Base-by-base conservation (phyloP, 2,329 filamentous ascomycete genomes). In the Dryadomyces quercivorus region DNA sequence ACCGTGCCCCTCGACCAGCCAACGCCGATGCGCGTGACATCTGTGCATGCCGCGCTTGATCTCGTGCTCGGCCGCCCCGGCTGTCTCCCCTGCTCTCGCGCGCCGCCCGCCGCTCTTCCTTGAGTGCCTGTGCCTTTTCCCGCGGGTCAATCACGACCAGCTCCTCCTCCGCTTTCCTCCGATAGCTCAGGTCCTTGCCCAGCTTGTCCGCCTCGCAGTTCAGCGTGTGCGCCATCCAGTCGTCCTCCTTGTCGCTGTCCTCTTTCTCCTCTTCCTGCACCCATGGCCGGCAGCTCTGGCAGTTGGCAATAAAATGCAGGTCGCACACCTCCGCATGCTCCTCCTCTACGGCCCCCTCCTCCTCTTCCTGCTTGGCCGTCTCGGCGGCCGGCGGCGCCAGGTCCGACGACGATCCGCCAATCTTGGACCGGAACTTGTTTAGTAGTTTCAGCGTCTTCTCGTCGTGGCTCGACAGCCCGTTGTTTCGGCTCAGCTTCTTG, bases 251-350 rank as follows among this genome's bases (percentile, higher is more conserved):
- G 36, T 50, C 43, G 34, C 51, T 50, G 34, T 53, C 56, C 6
- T 51, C 51, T 5, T 53, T 50, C 13, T 75, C 73, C 3, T 75
- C 80, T 44, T 74, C 75, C 61, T 83, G 77, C 63, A 94, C 86
- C 89, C 91, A 95, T 0, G 85, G 80, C 56, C 81, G 82, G 67
- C 93, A 97, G 47, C 89, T 95, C 65, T 95, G 89, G 67, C 93
- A 98, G 63, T 94, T 88, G 50, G 86, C 87, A 59, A 98, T 94
- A 68, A 97, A 98, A 67, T 98, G 93, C 40, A 98, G 72, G 66
- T 97, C 93, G 65, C 93, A 98, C 4, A 94, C 75, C 51, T 77
- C 77, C 2, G 82, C 84, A 13, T 55, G 48, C n/a, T 46, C 5
- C 20, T 49, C 38, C 8, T 52, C 38, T 1, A 16, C 20, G 16